Evolutionary conservation across 2,329 filamentous ascomycete genomes (phyloP).

Genomic region (Mycocentrospora acerina): DNA sequence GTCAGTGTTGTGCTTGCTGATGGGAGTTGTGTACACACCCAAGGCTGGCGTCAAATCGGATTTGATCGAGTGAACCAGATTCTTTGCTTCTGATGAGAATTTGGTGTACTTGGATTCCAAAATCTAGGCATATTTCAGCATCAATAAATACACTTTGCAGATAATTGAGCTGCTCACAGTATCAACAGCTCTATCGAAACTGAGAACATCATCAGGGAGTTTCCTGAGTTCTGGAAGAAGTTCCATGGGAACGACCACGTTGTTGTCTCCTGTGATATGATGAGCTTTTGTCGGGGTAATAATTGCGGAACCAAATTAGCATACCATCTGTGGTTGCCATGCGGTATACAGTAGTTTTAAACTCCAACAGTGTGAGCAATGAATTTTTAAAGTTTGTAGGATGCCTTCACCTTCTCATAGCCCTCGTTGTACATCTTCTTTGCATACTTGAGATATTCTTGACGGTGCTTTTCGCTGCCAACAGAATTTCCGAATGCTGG

Average conservation of each 20-base stretch:
- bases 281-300: constrained; percentile 7
- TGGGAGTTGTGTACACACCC: constrained; percentile 16
- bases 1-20: constrained; percentile 10
- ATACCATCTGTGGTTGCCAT: constrained; percentile 22
- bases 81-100: constrained; percentile 16
- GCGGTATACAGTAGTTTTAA: constrained; percentile 30
- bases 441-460: constrained; percentile 22
- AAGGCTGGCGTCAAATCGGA: constrained; percentile 39
- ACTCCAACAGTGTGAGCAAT: constrained; percentile 19
- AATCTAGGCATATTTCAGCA: constrained; percentile 10
- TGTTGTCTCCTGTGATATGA: constrained; percentile 18
- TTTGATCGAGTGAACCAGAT: constrained; percentile 27
- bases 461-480: constrained; percentile 21
- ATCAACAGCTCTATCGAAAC: constrained; percentile 28
- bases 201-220: constrained; percentile 36
- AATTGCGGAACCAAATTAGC: not conserved
- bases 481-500: constrained; percentile 16
- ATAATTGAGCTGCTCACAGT: constrained; percentile 21
- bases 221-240: constrained; percentile 37
- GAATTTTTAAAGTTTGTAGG: too few species aligned
- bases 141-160: not conserved
- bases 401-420: constrained; percentile 25
- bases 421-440: constrained; percentile 30
- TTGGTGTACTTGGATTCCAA: constrained; percentile 38
- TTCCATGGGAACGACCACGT: constrained; percentile 27